Conservation (phyloP, 352 stramenopile genomes). For the Globisporangium perplexum region DNA sequence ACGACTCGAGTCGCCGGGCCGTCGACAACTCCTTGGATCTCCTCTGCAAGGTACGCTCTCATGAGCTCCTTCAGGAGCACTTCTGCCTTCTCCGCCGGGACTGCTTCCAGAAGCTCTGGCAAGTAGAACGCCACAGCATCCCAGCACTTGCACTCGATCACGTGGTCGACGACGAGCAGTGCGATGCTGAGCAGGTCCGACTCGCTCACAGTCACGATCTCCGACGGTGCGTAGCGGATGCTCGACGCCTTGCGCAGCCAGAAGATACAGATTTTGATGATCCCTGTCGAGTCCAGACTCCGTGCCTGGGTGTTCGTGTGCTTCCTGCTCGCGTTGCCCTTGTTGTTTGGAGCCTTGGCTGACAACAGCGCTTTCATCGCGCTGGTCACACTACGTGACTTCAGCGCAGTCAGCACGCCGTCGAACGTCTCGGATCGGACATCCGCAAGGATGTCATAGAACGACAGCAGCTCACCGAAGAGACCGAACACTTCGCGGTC, state of each 20-base stretch:
- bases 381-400: constrained; percentile 21
- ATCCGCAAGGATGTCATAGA: constrained; percentile 46
- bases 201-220: constrained; percentile 7
- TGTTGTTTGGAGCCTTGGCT: constrained; percentile 7
- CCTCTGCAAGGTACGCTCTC: constrained; percentile 27
- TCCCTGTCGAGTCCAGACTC: constrained; percentile 28
- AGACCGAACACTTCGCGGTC: constrained; percentile 63
- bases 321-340: constrained; percentile 5
- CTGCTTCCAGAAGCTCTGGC: constrained; percentile 46
- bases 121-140: constrained; percentile 66
- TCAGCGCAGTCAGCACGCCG: constrained; percentile 34
- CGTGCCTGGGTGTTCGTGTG: not conserved
- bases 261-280: constrained; percentile 78
- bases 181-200: constrained; percentile 24
- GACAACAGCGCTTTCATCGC: constrained; percentile 38
- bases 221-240: constrained; percentile 13
- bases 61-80: constrained; percentile 30
- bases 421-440: constrained; percentile 41
- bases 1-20: constrained; percentile 37
- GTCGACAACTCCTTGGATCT: constrained; percentile 10
- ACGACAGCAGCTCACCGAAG: constrained; percentile 71
- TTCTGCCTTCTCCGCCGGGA: constrained; percentile 18
- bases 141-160: constrained; percentile 62
- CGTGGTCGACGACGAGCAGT: constrained; percentile 48
- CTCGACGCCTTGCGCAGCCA: constrained; percentile 30